These are phyloP conservation scores for Tulasnella sp. DNA, from an alignment of 768 basidiomycete genomes.

Conservation along the genomic window DNA sequence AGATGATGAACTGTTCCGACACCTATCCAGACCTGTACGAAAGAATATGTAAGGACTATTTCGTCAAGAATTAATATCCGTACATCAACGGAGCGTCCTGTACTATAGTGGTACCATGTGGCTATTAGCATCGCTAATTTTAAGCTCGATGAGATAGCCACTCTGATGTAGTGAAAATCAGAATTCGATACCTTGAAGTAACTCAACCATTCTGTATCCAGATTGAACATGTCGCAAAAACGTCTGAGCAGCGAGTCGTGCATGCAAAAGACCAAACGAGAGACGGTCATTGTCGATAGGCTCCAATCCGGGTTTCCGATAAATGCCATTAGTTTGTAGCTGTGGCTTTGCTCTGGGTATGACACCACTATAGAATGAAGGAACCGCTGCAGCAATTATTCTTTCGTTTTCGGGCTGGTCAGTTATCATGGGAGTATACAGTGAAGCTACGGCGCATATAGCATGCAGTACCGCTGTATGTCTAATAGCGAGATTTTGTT, in stretches of 20 bases:
- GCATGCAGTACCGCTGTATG: conserved; percentile 13
- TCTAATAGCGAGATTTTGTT: background rate
- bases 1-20: background rate
- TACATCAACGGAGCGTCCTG: conserved; percentile 12
- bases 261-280: background rate
- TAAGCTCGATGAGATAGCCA: background rate
- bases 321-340: conserved; percentile 1
- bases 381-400: background rate
- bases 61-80: background rate
- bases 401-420: background rate
- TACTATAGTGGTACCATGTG: conserved; percentile 13
- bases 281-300: background rate
- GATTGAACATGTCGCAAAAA: conserved; percentile 1
- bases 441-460: conserved; percentile 15
- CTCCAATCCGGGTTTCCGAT: conserved; percentile 5
- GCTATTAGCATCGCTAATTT: conserved; percentile 4
- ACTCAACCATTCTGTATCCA: background rate
- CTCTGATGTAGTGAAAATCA: background rate
- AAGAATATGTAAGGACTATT: too few relatives aligned
- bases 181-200: background rate
- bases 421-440: conserved; percentile 11
- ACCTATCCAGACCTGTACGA: background rate
- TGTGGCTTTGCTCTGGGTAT: background rate
- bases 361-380: background rate
- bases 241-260: too few relatives aligned